These are phyloP conservation scores for Pseudonitzschia delicatissima DNA, from an alignment of 108 stramenopile species.

Conservation along the genomic window DNA sequence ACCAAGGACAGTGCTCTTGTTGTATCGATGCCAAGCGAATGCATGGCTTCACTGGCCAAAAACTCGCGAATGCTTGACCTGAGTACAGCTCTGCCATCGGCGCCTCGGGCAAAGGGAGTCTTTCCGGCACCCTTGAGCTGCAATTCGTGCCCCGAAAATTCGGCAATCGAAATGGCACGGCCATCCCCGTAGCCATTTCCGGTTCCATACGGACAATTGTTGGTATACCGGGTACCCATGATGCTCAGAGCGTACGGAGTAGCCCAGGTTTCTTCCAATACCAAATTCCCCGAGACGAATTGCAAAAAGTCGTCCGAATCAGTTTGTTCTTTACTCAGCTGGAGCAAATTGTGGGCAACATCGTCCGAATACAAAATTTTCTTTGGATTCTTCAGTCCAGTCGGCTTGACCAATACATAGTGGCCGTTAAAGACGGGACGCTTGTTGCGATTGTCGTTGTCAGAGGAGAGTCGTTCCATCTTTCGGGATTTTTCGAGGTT, in stretches of 20 bases:
- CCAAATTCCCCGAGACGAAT: slow-evolving; percentile 70
- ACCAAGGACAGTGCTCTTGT: slow-evolving; percentile 85
- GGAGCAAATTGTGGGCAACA: slow-evolving; percentile 41
- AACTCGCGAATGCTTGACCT: slow-evolving; percentile 94
- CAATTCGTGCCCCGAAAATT: slow-evolving; percentile 79
- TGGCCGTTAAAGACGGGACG: slow-evolving; percentile 82
- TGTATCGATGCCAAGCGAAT: slow-evolving; percentile 82
- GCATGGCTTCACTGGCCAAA: slow-evolving; percentile 95
- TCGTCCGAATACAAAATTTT: slow-evolving; percentile 52
- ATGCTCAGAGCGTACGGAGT: slow-evolving; percentile 87
- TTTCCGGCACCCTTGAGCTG: slow-evolving; percentile 96
- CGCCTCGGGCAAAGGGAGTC: slow-evolving; percentile 94
- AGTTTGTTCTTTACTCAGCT: slow-evolving; percentile 38
- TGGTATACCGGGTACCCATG: slow-evolving; percentile 73
- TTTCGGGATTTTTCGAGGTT: slow-evolving; percentile 35
- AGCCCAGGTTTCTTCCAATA: slow-evolving; percentile 59
- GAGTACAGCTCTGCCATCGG: slow-evolving; percentile 94
- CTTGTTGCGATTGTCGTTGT: slow-evolving; percentile 42
- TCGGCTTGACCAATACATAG: slow-evolving; percentile 68
- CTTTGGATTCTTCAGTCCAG: slow-evolving; percentile 59
- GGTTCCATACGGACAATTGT: slow-evolving; percentile 81
- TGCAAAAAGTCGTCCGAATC: slow-evolving; percentile 56
- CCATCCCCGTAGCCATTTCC: slow-evolving; percentile 91
- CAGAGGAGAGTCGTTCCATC: slow-evolving; percentile 20
- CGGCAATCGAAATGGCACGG: slow-evolving; percentile 76